Evolutionary conservation across 1,284 basidiomycete genomes (phyloP), one percentile per base, ranked within the genome.

Genomic region (Exobasidium cylindrosporum): DNA sequence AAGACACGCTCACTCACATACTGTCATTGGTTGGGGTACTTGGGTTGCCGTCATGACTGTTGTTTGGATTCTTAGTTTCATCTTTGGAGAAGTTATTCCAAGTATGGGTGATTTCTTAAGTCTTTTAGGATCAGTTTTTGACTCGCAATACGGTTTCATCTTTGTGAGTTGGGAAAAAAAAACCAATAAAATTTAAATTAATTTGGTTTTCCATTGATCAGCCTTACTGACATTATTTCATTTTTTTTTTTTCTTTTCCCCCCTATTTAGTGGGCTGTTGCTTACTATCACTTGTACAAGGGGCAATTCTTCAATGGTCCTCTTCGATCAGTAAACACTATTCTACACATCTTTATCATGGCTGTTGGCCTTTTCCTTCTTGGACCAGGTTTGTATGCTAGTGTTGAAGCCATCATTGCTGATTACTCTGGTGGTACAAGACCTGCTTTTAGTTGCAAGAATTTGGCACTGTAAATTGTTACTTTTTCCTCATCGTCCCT

Each of bases 21-120:
- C 85, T 4, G 50, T 84, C n/a, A 63, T 83, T 17, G 86, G 84
- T 0, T 88, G 87, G 87, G 66, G 76, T 0, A 72, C 80, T 0
- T 88, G 87, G 87, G 74, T 82, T 5, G 82, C 69, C 0, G 85
- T 87, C 72, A 82, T 85, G 44, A 81, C 83, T 23, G 74, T 73
- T 21, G 83, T 84, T 6, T 88, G 87, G 86, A 69, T 83, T 21
- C 61, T 85, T 31, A 84, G 83, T 1, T 88, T 85, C 73, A 72
- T 87, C 59, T 85, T 88, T 61, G 86, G 81, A 46, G 81, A 82
- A 71, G 81, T 72, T n/a, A 63, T 65, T n/a, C 63, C 60, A 21
- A 44, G 80, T 65, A 83, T 84, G 77, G 80, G 78, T 44, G 81
- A 82, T 66, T 77, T 83, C 70, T 68, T 83, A 14, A 64, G 72